phyloP scores from a whole-genome alignment of 371 early-diverging fungal species.

The Mortierella sp. region DNA sequence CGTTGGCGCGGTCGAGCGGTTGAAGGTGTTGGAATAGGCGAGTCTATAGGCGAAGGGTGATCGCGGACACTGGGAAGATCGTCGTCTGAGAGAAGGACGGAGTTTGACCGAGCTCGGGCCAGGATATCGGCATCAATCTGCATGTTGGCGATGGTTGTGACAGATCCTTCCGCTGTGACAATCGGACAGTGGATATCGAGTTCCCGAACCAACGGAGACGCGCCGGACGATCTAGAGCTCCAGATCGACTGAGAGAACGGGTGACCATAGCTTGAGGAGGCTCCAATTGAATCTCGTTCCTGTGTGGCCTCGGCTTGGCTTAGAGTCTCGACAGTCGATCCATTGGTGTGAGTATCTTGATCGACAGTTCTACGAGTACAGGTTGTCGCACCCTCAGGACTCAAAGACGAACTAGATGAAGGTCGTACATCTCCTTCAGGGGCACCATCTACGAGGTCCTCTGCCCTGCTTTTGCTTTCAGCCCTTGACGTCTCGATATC shows the following conservation, averaged over 20 bases:
- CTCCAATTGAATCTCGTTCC: not conserved
- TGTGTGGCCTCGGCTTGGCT: not conserved
- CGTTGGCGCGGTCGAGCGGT: slow-evolving; percentile 48
- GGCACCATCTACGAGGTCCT: not conserved
- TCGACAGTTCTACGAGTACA: not conserved
- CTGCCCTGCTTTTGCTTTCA: slow-evolving; percentile 3
- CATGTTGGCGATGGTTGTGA: slow-evolving; percentile 42
- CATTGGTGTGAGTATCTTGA: not conserved
- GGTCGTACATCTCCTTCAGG: not conserved
- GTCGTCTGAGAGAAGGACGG: slow-evolving; percentile 29
- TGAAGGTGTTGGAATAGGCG: slow-evolving; percentile 52
- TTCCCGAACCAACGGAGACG: slow-evolving; percentile 26
- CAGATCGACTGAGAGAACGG: not conserved
- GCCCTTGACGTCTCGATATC: not conserved
- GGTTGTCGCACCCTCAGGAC: not conserved
- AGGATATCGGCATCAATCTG: slow-evolving; percentile 36
- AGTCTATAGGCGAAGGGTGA: slow-evolving; percentile 41
- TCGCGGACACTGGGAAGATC: slow-evolving; percentile 12
- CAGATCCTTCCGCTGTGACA: slow-evolving; percentile 23
- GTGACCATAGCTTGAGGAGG: not conserved
- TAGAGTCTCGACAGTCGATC: not conserved
- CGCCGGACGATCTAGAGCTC: slow-evolving; percentile 11
- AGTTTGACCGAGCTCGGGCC: slow-evolving; percentile 37
- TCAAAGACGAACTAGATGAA: not conserved
- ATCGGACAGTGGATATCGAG: slow-evolving; percentile 40